Evolutionary conservation across 768 basidiomycete species (phyloP), one percentile per base, ranked within the genome.

Genomic region (Podaxis mareebaensis): DNA sequence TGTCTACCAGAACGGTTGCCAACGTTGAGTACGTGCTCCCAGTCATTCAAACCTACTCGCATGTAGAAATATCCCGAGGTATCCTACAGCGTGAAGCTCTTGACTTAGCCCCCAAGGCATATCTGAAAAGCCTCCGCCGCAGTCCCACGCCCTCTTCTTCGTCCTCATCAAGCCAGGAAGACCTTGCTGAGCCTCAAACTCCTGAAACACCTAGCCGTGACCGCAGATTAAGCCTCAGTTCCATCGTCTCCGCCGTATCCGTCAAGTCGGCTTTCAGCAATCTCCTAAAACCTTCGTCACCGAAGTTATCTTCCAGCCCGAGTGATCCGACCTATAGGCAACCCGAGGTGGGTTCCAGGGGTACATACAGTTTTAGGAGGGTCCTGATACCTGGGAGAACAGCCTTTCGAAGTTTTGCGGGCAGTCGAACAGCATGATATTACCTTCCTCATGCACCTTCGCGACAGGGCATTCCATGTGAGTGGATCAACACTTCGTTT

Each of bases 391-490:
- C 8, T 17, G 15, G n/a, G n/a, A 10, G 20, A 20, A 30, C 60
- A 83, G 81, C 77, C 81, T 1, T 83, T 76, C 57, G 78, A 95
- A 77, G 78, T 97, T 0, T 85, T 95, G 70, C 81, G 89, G 56
- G 96, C 96, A 1, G 83, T 98, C 22, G 96, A 99, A 68, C 80
- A 81, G 40, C 91, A 90, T 70, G 91, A 98, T 74, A 78, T 96
- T 38, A 83, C 85, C 73, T 90, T 85, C 71, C 79, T 96, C 7
- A 92, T 92, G 90, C 89, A 94, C 76, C 79, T 93, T 51, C 81
- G 93, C 63, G 92, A 95, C 71, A 81, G 82, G 62, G 87, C 90
- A 10, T 93, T 94, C 67, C 85, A 88, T 72, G 93, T 95, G 63
- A 59, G 87, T 82, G 39, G 42, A 28, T 55, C 42, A 46, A 15